phyloP scores from a whole-genome alignment of 306 rosid genomes.

The Medicago truncatula region DNA sequence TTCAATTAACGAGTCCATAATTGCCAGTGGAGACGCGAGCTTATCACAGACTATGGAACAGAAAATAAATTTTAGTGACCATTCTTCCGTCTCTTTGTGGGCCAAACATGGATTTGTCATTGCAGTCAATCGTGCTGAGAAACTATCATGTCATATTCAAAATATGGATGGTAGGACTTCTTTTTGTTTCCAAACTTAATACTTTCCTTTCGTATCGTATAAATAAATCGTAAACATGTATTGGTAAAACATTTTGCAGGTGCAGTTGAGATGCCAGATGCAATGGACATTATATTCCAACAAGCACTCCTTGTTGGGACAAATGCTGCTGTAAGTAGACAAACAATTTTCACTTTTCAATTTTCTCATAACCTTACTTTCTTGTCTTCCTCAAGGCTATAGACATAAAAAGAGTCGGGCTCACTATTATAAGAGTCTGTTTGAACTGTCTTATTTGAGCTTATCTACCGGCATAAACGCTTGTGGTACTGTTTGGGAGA shows the following conservation, averaged over 20 bases:
- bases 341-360: slow-evolving; percentile 12
- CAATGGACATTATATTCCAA: slow-evolving; percentile 68
- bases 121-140: slow-evolving; percentile 78
- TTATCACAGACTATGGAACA: slow-evolving; percentile 47
- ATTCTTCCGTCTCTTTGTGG: slow-evolving; percentile 72
- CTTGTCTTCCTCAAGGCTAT: slow-evolving; percentile 4
- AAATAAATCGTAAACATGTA: slow-evolving; percentile 11
- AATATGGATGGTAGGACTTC: slow-evolving; percentile 69
- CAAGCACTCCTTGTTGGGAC: slow-evolving; percentile 56
- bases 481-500: not conserved
- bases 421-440: not conserved
- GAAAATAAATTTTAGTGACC: slow-evolving; percentile 59
- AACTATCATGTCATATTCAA: slow-evolving; percentile 59
- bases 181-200: slow-evolving; percentile 36
- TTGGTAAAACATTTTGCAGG: slow-evolving; percentile 39
- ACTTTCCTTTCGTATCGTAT: slow-evolving; percentile 12
- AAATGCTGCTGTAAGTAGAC: slow-evolving; percentile 74
- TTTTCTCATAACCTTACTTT: slow-evolving; percentile 11
- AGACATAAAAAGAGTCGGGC: slow-evolving; percentile 3
- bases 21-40: slow-evolving; percentile 34
- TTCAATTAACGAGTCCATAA: slow-evolving; percentile 47
- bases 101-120: slow-evolving; percentile 65
- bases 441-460: not conserved
- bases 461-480: not conserved
- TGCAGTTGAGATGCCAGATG: slow-evolving; percentile 75